Evolutionary conservation across 495 filamentous ascomycete genomes (phyloP).

Genomic region (Penicillium psychrofluorescens): DNA sequence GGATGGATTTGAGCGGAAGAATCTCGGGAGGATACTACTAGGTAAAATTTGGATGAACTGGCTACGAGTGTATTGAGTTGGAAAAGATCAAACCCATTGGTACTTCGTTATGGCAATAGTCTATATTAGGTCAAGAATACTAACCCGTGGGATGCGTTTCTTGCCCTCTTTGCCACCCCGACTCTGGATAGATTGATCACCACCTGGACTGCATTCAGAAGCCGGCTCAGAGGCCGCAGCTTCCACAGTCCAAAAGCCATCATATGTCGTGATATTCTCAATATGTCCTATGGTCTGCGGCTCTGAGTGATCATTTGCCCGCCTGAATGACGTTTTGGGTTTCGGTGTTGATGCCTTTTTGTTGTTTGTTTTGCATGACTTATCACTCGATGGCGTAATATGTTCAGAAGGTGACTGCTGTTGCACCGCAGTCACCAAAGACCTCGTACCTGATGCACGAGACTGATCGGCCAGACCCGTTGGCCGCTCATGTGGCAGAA

Average conservation of each 20-base stretch:
- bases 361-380: not conserved
- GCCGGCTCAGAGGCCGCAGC: not conserved
- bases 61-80: too few species aligned
- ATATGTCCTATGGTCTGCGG: conserved; percentile 11
- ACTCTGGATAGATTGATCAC: not conserved
- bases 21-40: too few species aligned
- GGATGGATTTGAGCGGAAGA: too few species aligned
- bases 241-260: conserved; percentile 32
- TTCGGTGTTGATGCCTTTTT: not conserved
- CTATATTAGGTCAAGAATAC: conserved; percentile 31
- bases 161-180: conserved; percentile 12
- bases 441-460: not conserved
- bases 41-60: too few species aligned
- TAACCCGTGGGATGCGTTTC: conserved; percentile 29
- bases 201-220: not conserved
- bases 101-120: not conserved
- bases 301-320: not conserved
- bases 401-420: not conserved
- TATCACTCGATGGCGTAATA: not conserved
- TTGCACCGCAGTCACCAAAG: not conserved
- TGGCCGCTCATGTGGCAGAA: not conserved
- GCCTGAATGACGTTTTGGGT: not conserved
- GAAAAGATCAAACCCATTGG: too few species aligned
- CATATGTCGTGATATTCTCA: conserved; percentile 19
- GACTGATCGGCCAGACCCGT: not conserved